These are phyloP conservation scores for Clonostachys chloroleuca DNA, from an alignment of 2,329 filamentous ascomycete species.

Conservation along the genomic window DNA sequence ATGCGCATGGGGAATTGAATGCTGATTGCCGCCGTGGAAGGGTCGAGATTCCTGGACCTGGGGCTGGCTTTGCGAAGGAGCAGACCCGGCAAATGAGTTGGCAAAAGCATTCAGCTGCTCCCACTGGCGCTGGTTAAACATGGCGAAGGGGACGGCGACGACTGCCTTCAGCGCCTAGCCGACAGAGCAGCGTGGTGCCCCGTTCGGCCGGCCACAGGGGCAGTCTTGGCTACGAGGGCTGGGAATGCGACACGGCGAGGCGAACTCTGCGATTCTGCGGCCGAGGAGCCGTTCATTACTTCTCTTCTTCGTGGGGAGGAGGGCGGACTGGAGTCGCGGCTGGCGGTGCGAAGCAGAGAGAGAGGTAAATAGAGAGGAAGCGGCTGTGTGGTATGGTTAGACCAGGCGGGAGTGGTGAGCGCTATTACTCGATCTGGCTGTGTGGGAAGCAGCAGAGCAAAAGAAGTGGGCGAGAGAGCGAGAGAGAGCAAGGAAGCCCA, in stretches of 20 bases:
- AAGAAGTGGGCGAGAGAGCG: neutral
- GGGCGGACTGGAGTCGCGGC: too few species aligned
- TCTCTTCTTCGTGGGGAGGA: too few species aligned
- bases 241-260: neutral
- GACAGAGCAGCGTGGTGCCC: neutral
- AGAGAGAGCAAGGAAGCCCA: neutral
- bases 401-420: neutral
- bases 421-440: neutral
- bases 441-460: neutral
- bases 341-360: too few species aligned
- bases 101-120: constrained; percentile 4
- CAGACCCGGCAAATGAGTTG: neutral
- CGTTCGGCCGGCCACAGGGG: neutral
- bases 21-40: neutral
- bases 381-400: too few species aligned
- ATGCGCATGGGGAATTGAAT: neutral
- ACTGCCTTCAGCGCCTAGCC: constrained; percentile 1
- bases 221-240: neutral
- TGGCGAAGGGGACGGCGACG: neutral
- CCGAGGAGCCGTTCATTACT: too few species aligned
- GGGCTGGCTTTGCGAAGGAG: neutral
- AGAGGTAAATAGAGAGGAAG: too few species aligned
- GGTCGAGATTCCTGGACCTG: constrained; percentile 1
- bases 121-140: constrained; percentile 6
- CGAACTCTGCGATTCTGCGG: neutral